Conservation (phyloP, 1,284 basidiomycete genomes). For the Trichosporon inkin region DNA sequence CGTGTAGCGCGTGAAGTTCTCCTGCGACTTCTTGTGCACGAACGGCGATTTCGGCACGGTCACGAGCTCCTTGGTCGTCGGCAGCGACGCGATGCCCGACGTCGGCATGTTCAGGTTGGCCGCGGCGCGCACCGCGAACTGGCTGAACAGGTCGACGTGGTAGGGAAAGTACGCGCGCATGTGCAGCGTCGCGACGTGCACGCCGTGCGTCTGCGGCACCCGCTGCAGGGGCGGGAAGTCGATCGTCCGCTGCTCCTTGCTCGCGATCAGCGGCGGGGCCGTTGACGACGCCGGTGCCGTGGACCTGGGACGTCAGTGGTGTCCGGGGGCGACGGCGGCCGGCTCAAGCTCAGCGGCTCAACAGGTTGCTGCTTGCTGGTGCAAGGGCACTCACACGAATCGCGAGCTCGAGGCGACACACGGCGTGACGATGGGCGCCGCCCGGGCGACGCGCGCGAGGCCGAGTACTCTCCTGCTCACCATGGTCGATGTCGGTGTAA, state of each 20-base stretch:
- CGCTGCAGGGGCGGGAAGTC: conserved; percentile 17
- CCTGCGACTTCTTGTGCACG: conserved; percentile 89
- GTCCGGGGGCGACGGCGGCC: too few species aligned
- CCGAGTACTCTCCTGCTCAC: neutral
- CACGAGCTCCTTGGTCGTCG: conserved; percentile 74
- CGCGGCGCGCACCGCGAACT: conserved; percentile 81
- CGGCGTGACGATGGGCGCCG: neutral
- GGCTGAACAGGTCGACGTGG: conserved; percentile 70
- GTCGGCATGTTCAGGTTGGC: conserved; percentile 77
- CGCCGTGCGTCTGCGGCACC: conserved; percentile 56
- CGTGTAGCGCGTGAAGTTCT: conserved; percentile 86
- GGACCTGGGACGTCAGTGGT: neutral
- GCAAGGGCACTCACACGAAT: neutral
- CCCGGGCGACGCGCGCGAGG: neutral
- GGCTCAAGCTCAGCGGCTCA: too few species aligned
- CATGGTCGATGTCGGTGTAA: conserved; percentile 6
- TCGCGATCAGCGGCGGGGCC: neutral
- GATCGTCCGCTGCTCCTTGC: neutral
- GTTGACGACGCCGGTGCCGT: neutral
- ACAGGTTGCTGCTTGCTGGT: neutral
- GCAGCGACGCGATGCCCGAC: conserved; percentile 65
- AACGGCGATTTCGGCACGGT: conserved; percentile 86
- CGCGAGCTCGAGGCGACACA: conserved; percentile 3
- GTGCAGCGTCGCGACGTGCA: conserved; percentile 79
- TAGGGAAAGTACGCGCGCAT: conserved; percentile 70